Percentiles rank a stretch among this genome's conserved stretches.
Evolutionary conservation across 805 yeast species (phyloP).

Genomic region (Schwanniomyces pseudopolymorphus): DNA sequence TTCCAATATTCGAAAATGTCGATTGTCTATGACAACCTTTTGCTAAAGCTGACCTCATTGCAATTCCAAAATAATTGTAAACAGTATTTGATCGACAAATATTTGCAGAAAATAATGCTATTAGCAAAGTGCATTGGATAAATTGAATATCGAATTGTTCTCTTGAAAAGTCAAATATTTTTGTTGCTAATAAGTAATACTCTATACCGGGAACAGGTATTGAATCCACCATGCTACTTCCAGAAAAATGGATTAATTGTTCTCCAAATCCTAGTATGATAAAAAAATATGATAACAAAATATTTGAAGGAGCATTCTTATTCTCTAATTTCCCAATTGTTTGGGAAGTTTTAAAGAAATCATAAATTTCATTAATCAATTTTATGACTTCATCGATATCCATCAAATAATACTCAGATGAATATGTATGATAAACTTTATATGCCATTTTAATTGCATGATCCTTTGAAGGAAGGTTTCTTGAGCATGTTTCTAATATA

Average conservation of each 20-base stretch:
- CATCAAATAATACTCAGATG: conserved; percentile 35
- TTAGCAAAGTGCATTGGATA: conserved; percentile 32
- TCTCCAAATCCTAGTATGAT: conserved; percentile 38
- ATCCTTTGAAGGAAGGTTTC: conserved; percentile 23
- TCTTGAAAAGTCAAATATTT: conserved; percentile 29
- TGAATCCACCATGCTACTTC: conserved; percentile 5
- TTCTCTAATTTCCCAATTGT: not conserved
- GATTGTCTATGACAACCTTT: conserved; percentile 37
- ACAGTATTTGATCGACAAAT: conserved; percentile 37
- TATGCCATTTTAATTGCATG: conserved; percentile 22
- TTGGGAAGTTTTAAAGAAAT: conserved; percentile 5
- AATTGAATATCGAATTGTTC: conserved; percentile 30
- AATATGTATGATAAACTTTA: conserved; percentile 27
- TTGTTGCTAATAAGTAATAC: conserved; percentile 30
- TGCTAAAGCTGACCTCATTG: conserved; percentile 37
- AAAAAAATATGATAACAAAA: conserved; percentile 30
- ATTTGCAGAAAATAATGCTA: conserved; percentile 39
- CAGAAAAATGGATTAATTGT: conserved; percentile 19
- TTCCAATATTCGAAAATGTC: conserved; percentile 2
- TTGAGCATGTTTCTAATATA: conserved; percentile 16
- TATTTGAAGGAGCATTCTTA: not conserved
- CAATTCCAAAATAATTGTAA: conserved; percentile 40
- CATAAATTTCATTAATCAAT: conserved; percentile 14
- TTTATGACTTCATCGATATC: conserved; percentile 20
- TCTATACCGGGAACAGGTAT: conserved; percentile 31